phyloP scores from a whole-genome alignment of 2,329 filamentous ascomycete genomes.

The Waltergamsia citrina region DNA sequence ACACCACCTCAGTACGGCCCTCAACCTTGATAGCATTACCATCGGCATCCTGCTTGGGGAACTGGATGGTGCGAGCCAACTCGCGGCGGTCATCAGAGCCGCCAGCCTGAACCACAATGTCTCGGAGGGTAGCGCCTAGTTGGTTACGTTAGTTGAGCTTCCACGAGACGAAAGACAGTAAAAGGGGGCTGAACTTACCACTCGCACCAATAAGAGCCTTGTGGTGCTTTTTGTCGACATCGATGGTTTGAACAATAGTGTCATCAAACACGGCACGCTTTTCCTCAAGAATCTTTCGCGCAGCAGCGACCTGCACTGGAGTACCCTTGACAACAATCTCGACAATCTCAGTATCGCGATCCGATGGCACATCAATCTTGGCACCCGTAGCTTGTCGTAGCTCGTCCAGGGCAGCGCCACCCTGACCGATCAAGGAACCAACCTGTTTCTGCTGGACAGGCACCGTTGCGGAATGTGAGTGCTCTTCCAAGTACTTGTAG shows the following conservation, averaged over 20 bases:
- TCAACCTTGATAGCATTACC: slow-evolving; percentile 82
- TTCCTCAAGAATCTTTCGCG: slow-evolving; percentile 82
- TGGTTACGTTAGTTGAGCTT: background rate
- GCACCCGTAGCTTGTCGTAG: slow-evolving; percentile 77
- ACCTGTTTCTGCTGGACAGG: slow-evolving; percentile 86
- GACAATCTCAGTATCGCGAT: slow-evolving; percentile 64
- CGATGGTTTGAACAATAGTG: slow-evolving; percentile 73
- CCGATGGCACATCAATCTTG: slow-evolving; percentile 83
- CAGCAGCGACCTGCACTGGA: slow-evolving; percentile 80
- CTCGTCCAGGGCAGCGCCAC: slow-evolving; percentile 84
- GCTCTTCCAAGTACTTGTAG: slow-evolving; percentile 82
- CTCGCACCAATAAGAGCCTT: slow-evolving; percentile 79
- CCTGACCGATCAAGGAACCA: slow-evolving; percentile 86
- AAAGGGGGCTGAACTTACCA: slow-evolving; percentile 48
- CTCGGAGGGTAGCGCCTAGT: slow-evolving; percentile 70
- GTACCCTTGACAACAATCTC: slow-evolving; percentile 91
- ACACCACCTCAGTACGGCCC: slow-evolving; percentile 73
- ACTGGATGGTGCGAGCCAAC: slow-evolving; percentile 83
- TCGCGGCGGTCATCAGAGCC: slow-evolving; percentile 80
- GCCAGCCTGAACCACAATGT: slow-evolving; percentile 79
- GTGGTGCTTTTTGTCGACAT: slow-evolving; percentile 93
- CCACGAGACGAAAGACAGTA: background rate
- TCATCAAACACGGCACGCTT: slow-evolving; percentile 83
- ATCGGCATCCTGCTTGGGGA: slow-evolving; percentile 79
- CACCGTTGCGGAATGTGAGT: slow-evolving; percentile 70